Percentiles rank a stretch among this genome's conserved stretches.
phyloP scores from a whole-genome alignment of 148 eudicot species.

The Fallopia convolvulus region DNA sequence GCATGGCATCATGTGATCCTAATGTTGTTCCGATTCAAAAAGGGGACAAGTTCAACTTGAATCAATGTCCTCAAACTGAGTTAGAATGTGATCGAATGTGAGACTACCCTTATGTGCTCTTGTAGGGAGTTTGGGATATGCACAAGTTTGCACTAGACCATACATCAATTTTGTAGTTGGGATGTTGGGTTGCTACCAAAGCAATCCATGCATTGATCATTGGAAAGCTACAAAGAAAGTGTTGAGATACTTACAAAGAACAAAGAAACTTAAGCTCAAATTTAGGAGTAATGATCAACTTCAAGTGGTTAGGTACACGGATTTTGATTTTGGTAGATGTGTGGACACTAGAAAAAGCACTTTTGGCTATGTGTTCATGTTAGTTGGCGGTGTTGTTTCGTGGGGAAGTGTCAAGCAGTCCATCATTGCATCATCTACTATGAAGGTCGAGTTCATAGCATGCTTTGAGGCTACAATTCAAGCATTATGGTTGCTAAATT shows the following conservation, averaged over 20 bases:
- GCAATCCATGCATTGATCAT: background rate
- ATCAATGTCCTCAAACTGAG: background rate
- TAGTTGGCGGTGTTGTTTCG: background rate
- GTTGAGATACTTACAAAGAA: background rate
- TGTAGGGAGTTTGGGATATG: background rate
- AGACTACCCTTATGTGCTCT: background rate
- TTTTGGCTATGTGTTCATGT: background rate
- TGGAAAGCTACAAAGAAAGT: slow-evolving; percentile 10
- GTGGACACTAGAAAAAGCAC: too few species aligned
- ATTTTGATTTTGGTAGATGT: too few species aligned
- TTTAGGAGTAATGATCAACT: too few species aligned
- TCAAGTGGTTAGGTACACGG: too few species aligned
- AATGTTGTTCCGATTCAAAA: too few species aligned
- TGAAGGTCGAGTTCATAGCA: slow-evolving; percentile 1
- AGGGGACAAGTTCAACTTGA: background rate
- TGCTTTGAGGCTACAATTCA: background rate
- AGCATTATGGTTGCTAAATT: background rate
- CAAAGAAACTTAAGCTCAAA: background rate
- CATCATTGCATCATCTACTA: background rate
- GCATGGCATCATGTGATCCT: too few species aligned
- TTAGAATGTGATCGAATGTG: background rate
- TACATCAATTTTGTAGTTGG: background rate
- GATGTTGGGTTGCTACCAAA: slow-evolving; percentile 1
- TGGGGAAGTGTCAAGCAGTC: background rate
- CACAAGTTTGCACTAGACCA: slow-evolving; percentile 4